Conservation (phyloP, 768 basidiomycete species). For the Neoboletus subvelutipes region DNA sequence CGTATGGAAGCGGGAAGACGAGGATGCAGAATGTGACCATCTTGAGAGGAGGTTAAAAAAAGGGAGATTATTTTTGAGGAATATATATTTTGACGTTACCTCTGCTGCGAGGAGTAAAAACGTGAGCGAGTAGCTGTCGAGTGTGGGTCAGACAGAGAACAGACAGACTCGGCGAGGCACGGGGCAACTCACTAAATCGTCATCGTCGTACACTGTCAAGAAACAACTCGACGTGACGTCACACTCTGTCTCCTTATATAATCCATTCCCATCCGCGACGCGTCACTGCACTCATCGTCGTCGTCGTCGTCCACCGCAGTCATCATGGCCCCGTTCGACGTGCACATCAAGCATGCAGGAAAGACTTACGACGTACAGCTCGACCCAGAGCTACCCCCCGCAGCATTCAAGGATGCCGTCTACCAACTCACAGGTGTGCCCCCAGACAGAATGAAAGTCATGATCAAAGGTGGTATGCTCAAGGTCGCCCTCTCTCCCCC, state of each 20-base stretch:
- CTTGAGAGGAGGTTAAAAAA: no score
- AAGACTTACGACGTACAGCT: slow-evolving; percentile 71
- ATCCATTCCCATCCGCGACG: slow-evolving; percentile 32
- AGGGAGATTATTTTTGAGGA: no score
- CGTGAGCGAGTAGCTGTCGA: slow-evolving; percentile 68
- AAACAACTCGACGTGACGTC: slow-evolving; percentile 25
- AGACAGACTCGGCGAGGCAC: no score
- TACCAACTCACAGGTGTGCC: slow-evolving; percentile 85
- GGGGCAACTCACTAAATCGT: slow-evolving; percentile 53
- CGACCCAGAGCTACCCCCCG: slow-evolving; percentile 66
- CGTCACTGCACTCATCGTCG: slow-evolving; percentile 19
- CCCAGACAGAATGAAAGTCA: slow-evolving; percentile 92
- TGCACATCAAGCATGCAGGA: slow-evolving; percentile 89
- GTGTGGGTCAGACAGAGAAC: neutral
- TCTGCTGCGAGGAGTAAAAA: slow-evolving; percentile 80
- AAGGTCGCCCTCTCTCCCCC: slow-evolving; percentile 53
- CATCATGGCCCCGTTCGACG: slow-evolving; percentile 68
- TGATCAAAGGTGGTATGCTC: slow-evolving; percentile 89
- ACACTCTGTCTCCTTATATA: slow-evolving; percentile 22
- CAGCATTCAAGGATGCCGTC: slow-evolving; percentile 79
- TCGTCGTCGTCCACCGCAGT: neutral
- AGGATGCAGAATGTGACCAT: slow-evolving; percentile 85
- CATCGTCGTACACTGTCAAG: slow-evolving; percentile 31
- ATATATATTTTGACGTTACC: no score
- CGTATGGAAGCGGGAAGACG: slow-evolving; percentile 82